phyloP scores from a whole-genome alignment of 2,329 filamentous ascomycete species.

The Aspergillus pseudoterreus region DNA sequence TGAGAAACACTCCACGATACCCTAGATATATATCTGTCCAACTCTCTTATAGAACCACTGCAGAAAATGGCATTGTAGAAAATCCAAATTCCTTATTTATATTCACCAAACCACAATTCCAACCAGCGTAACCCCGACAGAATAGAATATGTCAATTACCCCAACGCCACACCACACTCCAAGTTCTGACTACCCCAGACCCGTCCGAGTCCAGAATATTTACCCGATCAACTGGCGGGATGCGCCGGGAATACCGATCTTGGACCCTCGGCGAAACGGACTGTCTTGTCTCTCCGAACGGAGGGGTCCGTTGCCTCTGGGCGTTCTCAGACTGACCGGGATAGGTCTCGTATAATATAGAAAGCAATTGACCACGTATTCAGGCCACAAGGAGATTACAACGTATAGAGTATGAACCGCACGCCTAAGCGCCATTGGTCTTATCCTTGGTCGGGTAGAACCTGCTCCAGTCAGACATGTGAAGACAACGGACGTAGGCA shows the following conservation, averaged over 20 bases:
- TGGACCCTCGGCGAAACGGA: too few species aligned
- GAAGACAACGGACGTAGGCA: too few species aligned
- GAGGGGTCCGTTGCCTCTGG: not conserved
- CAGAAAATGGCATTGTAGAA: too few species aligned
- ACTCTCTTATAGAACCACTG: too few species aligned
- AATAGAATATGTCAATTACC: not conserved
- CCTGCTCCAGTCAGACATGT: slow-evolving; percentile 1
- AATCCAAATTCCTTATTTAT: too few species aligned
- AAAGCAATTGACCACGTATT: too few species aligned
- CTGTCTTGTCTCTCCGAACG: not conserved
- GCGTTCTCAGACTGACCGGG: not conserved
- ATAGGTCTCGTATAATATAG: too few species aligned
- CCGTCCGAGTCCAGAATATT: slow-evolving; percentile 16
- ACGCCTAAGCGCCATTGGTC: not conserved
- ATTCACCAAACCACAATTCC: too few species aligned
- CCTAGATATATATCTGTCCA: too few species aligned
- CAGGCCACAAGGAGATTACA: too few species aligned
- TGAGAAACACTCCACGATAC: too few species aligned
- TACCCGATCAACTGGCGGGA: slow-evolving; percentile 9
- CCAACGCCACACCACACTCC: not conserved
- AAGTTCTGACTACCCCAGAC: not conserved
- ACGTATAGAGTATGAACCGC: not conserved
- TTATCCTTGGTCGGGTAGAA: slow-evolving; percentile 12
- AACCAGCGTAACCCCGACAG: not conserved
- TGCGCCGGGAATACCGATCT: slow-evolving; percentile 1